These are phyloP conservation scores for Ceratocystis lukuohia DNA, from an alignment of 2,329 filamentous ascomycete species.

Conservation along the genomic window DNA sequence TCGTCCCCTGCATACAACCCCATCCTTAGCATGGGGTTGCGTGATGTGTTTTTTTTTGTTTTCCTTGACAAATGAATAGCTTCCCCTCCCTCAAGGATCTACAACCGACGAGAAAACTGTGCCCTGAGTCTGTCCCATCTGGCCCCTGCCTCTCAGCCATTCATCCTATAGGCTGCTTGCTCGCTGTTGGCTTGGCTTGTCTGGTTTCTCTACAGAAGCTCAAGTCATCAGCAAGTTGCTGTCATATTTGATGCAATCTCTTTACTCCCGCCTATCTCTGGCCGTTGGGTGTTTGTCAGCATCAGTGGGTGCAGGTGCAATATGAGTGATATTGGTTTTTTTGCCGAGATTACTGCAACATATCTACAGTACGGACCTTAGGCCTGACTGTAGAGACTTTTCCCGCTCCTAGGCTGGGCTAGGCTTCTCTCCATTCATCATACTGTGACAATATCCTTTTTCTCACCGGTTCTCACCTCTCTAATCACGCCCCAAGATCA, in stretches of 20 bases:
- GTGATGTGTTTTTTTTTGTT: background rate
- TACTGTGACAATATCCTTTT: background rate
- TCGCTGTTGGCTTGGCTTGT: background rate
- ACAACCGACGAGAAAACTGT: background rate
- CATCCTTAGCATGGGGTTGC: conserved; percentile 2
- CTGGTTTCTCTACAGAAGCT: background rate
- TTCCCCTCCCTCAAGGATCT: conserved; percentile 2
- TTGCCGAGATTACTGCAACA: background rate
- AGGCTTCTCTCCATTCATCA: background rate
- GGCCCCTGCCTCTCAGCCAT: conserved; percentile 8
- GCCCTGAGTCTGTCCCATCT: conserved; percentile 6
- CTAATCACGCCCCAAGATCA: background rate
- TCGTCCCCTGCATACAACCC: conserved; percentile 1
- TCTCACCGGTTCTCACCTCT: background rate
- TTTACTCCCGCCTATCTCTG: background rate
- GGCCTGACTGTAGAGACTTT: background rate
- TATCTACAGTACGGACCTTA: background rate
- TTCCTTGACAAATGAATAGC: background rate
- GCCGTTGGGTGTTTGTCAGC: background rate
- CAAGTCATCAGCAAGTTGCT: no score
- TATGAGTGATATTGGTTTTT: background rate
- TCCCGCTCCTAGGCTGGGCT: background rate
- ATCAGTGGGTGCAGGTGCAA: background rate
- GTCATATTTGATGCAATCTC: background rate
- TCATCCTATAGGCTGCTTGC: background rate